Percentiles rank a stretch among this genome's conserved stretches.
Evolutionary conservation across 1,139 yeast genomes (phyloP).

Genomic region (Arxiozyma heterogenica): DNA sequence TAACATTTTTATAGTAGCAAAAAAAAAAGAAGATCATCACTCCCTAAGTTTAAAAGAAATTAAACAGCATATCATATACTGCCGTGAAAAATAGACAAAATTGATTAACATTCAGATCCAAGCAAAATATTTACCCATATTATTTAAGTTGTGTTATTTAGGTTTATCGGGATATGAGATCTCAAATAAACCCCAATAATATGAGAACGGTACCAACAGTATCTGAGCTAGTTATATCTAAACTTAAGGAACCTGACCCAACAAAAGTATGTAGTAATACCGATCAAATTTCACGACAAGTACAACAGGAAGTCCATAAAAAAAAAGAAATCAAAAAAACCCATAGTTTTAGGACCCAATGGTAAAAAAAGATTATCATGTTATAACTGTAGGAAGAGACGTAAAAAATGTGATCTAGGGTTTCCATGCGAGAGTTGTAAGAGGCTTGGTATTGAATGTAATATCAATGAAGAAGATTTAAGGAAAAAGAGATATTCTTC

Average conservation of each 20-base stretch:
- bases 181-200: background rate
- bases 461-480: constrained; percentile 43
- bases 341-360: constrained; percentile 5
- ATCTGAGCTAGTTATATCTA: background rate
- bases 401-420: constrained; percentile 44
- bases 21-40: background rate
- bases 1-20: background rate
- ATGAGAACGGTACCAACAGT: background rate
- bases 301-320: background rate
- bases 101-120: no score
- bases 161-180: background rate
- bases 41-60: no score
- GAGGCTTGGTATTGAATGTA: constrained; percentile 40
- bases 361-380: constrained; percentile 27
- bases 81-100: no score
- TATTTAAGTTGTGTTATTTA: no score
- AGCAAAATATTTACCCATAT: background rate
- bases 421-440: constrained; percentile 45
- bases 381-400: constrained; percentile 28
- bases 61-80: background rate
- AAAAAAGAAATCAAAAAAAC: background rate
- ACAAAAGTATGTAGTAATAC: no score
- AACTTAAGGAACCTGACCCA: background rate
- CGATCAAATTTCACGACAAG: background rate
- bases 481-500: constrained; percentile 46